Evolutionary conservation across 495 filamentous ascomycete species (phyloP).

Genomic region (Hypomontagnella submonticulosa): DNA sequence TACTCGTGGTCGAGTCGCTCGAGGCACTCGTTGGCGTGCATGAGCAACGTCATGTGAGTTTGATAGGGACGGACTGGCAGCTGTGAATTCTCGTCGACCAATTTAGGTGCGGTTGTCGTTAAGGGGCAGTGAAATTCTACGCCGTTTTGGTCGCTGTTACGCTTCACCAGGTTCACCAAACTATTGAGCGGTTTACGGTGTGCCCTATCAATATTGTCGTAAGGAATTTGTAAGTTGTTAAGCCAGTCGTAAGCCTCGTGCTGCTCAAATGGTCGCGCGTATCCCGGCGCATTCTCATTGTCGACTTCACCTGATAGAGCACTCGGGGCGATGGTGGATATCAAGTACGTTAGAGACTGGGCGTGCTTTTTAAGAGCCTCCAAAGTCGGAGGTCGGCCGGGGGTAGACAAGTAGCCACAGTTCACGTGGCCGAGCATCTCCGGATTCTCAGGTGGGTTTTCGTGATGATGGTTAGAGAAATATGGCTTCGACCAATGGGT

Average conservation of each 20-base stretch:
- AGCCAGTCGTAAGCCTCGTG: slow-evolving; percentile 61
- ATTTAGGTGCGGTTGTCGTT: slow-evolving; percentile 16
- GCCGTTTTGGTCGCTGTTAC: slow-evolving; percentile 52
- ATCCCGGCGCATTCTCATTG: slow-evolving; percentile 15
- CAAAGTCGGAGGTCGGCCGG: slow-evolving; percentile 58
- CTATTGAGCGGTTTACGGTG: slow-evolving; percentile 58
- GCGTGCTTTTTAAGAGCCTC: slow-evolving; percentile 65
- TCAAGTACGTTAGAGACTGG: slow-evolving; percentile 62
- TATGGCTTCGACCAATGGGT: slow-evolving; percentile 49
- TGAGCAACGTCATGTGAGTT: slow-evolving; percentile 59
- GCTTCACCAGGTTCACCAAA: slow-evolving; percentile 58
- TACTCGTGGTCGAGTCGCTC: slow-evolving; percentile 67
- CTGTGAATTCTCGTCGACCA: slow-evolving; percentile 33
- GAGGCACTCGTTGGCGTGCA: slow-evolving; percentile 64
- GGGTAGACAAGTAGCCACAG: slow-evolving; percentile 63
- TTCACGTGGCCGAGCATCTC: slow-evolving; percentile 56
- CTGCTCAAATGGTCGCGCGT: slow-evolving; percentile 1
- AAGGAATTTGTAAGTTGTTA: slow-evolving; percentile 55
- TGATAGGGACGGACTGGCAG: slow-evolving; percentile 51
- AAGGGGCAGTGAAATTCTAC: slow-evolving; percentile 57
- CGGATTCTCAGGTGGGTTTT: slow-evolving; percentile 39
- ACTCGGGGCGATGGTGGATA: slow-evolving; percentile 55
- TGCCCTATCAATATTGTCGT: slow-evolving; percentile 56
- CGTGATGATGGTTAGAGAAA: slow-evolving; percentile 45
- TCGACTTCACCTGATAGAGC: slow-evolving; percentile 43